A percentile compares a stretch with the other conserved stretches of the same genome.
Evolutionary conservation across 257 asterid genomes (phyloP).

Genomic region (Plantago ovata): DNA sequence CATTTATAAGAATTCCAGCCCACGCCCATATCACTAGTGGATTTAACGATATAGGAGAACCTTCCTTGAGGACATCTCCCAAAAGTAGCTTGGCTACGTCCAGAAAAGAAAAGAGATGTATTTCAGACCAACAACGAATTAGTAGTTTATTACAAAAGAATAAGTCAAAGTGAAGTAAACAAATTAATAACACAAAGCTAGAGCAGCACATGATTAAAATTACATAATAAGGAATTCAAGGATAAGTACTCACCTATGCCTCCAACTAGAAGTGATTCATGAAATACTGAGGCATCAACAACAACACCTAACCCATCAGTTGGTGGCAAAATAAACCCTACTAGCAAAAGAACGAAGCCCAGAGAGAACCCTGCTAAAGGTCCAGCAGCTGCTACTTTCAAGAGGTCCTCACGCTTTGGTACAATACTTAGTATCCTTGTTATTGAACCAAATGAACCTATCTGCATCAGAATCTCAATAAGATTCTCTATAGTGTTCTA

Average conservation of each 20-base stretch:
- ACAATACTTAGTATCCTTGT: constrained; percentile 84
- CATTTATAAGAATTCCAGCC: constrained; percentile 93
- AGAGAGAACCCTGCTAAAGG: constrained; percentile 84
- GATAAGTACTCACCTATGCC: constrained; percentile 60
- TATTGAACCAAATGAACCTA: constrained; percentile 92
- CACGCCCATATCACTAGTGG: constrained; percentile 92
- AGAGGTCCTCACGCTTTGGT: constrained; percentile 78
- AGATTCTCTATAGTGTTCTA: constrained; percentile 17
- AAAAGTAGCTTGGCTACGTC: constrained; percentile 81
- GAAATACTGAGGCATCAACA: constrained; percentile 82
- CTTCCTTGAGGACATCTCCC: constrained; percentile 88
- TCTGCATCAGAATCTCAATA: constrained; percentile 63
- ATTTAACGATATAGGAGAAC: constrained; percentile 71
- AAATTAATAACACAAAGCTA: too few species aligned
- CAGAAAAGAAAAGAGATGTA: constrained; percentile 7
- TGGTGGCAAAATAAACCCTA: constrained; percentile 88
- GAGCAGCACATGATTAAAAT: background rate
- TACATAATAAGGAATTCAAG: background rate
- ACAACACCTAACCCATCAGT: constrained; percentile 75
- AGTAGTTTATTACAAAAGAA: background rate
- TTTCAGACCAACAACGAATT: constrained; percentile 1
- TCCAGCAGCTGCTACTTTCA: constrained; percentile 96
- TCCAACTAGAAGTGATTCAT: constrained; percentile 85
- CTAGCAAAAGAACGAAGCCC: constrained; percentile 67
- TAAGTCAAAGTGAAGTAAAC: too few species aligned